phyloP scores from a whole-genome alignment of 2,329 filamentous ascomycete genomes.

The Phialocephala subalpina region DNA sequence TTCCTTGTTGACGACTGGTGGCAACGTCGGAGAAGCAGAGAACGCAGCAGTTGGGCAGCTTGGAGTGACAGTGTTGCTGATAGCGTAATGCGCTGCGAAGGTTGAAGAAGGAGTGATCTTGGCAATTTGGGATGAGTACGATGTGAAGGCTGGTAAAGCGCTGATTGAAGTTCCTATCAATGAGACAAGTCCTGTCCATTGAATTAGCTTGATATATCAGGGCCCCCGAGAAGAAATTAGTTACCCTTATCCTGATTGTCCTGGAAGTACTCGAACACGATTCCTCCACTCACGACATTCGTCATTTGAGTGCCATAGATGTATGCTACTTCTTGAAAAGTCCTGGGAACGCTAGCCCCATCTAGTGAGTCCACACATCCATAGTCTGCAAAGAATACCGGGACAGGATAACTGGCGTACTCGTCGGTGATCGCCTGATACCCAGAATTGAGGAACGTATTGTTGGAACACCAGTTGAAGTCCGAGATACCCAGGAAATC shows the following conservation, averaged over 20 bases:
- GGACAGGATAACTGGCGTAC: conserved; percentile 71
- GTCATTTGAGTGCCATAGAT: conserved; percentile 87
- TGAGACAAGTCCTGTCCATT: conserved; percentile 22
- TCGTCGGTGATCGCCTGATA: conserved; percentile 73
- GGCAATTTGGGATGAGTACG: conserved; percentile 60
- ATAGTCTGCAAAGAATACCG: conserved; percentile 79
- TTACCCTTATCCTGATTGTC: conserved; percentile 77
- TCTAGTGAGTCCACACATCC: conserved; percentile 71
- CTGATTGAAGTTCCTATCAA: conserved; percentile 63
- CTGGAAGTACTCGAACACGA: conserved; percentile 91
- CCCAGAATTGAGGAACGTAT: conserved; percentile 56
- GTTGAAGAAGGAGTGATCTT: conserved; percentile 62
- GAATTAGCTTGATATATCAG: neutral
- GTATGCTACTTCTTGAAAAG: conserved; percentile 79
- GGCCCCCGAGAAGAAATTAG: neutral
- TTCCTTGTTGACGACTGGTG: conserved; percentile 76
- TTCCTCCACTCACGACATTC: conserved; percentile 86
- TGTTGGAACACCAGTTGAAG: conserved; percentile 69
- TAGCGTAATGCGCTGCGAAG: conserved; percentile 71
- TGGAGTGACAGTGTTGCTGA: conserved; percentile 37
- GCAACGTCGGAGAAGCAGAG: conserved; percentile 66
- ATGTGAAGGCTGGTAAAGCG: conserved; percentile 66
- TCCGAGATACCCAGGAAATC: conserved; percentile 72
- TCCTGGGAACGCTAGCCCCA: conserved; percentile 76
- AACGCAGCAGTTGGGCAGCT: conserved; percentile 18